Percentiles rank a stretch among this genome's conserved stretches.
Evolutionary conservation across 352 stramenopile species (phyloP).

Genomic region (Plasmopara halstedii): DNA sequence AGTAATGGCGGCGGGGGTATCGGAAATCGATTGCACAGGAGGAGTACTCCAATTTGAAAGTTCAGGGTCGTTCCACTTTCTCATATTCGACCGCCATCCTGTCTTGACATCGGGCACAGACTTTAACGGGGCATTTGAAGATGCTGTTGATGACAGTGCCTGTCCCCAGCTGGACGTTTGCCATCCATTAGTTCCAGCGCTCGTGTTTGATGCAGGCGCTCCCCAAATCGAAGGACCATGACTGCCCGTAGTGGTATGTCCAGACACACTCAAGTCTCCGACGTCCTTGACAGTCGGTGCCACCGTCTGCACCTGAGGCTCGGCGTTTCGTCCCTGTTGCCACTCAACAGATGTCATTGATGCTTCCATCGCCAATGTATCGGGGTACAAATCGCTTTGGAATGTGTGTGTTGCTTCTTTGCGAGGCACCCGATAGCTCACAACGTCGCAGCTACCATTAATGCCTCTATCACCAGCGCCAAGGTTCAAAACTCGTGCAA

Average conservation of each 20-base stretch:
- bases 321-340: constrained; percentile 30
- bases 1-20: neutral
- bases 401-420: constrained; percentile 53
- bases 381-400: constrained; percentile 70
- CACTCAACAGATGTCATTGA: constrained; percentile 41
- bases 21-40: constrained; percentile 6
- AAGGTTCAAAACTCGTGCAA: constrained; percentile 58
- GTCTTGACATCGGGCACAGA: constrained; percentile 16
- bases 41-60: constrained; percentile 1
- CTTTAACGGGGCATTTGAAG: constrained; percentile 23
- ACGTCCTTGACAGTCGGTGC: constrained; percentile 14
- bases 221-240: constrained; percentile 15
- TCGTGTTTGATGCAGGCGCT: constrained; percentile 1
- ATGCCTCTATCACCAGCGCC: constrained; percentile 24
- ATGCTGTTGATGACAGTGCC: constrained; percentile 22
- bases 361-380: constrained; percentile 32
- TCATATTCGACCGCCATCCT: constrained; percentile 21
- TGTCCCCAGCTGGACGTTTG: constrained; percentile 22
- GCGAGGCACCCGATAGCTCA: constrained; percentile 61
- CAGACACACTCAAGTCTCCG: constrained; percentile 33
- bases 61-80: constrained; percentile 31
- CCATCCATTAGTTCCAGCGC: constrained; percentile 12
- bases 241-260: neutral
- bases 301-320: constrained; percentile 34
- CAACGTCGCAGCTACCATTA: constrained; percentile 44